Percentiles rank a stretch among this genome's conserved stretches.
Conservation (phyloP, 805 yeast species). For the Kockiozyma suomiensis region DNA sequence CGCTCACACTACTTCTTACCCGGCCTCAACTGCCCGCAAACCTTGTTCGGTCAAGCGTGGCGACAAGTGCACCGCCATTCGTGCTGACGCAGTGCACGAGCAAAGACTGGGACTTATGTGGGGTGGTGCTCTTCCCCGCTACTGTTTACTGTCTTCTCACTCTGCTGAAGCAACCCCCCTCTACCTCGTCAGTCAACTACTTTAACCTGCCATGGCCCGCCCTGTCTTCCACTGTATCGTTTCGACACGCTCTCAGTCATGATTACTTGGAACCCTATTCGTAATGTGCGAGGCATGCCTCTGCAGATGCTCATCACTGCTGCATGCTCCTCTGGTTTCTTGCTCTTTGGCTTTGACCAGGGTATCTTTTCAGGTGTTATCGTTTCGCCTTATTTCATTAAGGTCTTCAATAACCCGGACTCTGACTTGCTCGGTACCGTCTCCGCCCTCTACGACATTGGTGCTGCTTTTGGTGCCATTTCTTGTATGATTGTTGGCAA, state of each 20-base stretch:
- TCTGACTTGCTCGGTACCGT: constrained; percentile 37
- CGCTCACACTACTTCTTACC: too few relatives aligned
- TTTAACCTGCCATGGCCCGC: background rate
- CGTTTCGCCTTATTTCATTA: constrained; percentile 52
- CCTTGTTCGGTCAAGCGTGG: too few relatives aligned
- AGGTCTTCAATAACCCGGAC: constrained; percentile 28
- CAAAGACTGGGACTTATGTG: constrained; percentile 11
- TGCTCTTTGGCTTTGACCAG: constrained; percentile 39
- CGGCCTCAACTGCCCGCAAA: too few relatives aligned
- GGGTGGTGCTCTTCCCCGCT: too few relatives aligned
- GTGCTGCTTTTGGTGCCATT: constrained; percentile 75
- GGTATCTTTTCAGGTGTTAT: constrained; percentile 55
- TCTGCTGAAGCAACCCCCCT: background rate
- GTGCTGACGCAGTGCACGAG: too few relatives aligned
- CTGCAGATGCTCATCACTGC: constrained; percentile 17
- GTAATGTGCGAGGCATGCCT: constrained; percentile 10
- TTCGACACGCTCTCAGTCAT: background rate
- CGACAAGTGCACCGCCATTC: too few relatives aligned
- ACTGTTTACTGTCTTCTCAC: constrained; percentile 4
- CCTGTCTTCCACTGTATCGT: background rate
- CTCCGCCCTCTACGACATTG: constrained; percentile 60
- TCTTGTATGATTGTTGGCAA: constrained; percentile 66
- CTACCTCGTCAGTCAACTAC: background rate
- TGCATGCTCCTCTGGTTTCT: constrained; percentile 40
- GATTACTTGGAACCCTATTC: constrained; percentile 3